phyloP scores from a whole-genome alignment of 768 basidiomycete genomes.

The Coprinopsis strossmayeri region DNA sequence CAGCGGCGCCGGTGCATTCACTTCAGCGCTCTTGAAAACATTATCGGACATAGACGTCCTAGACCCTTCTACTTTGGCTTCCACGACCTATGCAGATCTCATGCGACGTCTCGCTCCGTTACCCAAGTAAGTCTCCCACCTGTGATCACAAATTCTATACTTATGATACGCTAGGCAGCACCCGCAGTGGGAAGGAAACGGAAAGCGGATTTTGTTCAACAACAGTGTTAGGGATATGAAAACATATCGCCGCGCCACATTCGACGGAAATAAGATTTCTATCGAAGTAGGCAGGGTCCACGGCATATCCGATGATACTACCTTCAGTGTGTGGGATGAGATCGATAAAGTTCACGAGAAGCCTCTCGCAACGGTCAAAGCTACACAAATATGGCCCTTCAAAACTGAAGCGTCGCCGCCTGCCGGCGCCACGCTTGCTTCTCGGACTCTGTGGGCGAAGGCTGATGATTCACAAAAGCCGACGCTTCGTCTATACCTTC shows the following conservation, averaged over 20 bases:
- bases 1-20: slow-evolving; percentile 10
- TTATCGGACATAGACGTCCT: background rate
- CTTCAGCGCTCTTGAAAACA: slow-evolving; percentile 8
- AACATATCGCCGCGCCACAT: background rate
- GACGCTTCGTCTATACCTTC: background rate
- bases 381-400: background rate
- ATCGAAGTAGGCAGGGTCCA: background rate
- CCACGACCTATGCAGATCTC: slow-evolving; percentile 9
- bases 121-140: background rate
- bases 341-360: background rate
- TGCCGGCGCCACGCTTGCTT: background rate
- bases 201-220: slow-evolving; percentile 10
- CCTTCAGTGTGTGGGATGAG: background rate
- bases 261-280: background rate
- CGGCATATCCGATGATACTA: background rate
- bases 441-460: background rate
- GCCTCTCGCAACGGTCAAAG: background rate
- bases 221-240: slow-evolving; percentile 4
- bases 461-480: background rate
- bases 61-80: background rate
- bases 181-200: slow-evolving; percentile 16
- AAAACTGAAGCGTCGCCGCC: background rate
- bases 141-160: background rate
- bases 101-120: background rate
- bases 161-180: slow-evolving; percentile 10